Base-by-base conservation (phyloP, 345 rosid genomes). In the Jatropha curcas region DNA sequence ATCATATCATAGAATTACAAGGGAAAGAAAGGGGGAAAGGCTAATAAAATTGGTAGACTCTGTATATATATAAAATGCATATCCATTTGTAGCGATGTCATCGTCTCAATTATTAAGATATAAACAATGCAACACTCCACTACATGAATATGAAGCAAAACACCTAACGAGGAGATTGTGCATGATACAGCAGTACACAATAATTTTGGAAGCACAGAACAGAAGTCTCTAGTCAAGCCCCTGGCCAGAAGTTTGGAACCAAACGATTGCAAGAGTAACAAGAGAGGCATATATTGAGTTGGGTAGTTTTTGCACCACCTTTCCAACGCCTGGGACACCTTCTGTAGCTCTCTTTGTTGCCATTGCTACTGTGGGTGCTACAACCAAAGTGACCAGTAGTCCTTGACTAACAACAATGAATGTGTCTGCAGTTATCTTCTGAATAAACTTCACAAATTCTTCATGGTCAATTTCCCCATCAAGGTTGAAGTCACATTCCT, bases 311-410 rank as follows among this genome's bases (percentile, higher is more conserved):
- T 87, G 94, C 76, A 93, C 94, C 51, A 90, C 90, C 72, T 87
- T 90, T 1, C 98, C 98, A 20, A 93, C 86, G 5, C 88, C 90
- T 0, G 97, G 98, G 39, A 93, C 92, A 37, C 94, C 98, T 74
- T 93, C 98, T 0, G 98, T 93, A 6, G 92, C 91, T 67, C 43
- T 87, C 84, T 93, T 93, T 25, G 96, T 90, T 2, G 97, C 96
- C 80, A 90, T 75, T 61, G 97, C 98, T 19, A 93, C 88, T 7
- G 98, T 88, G 0, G 98, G 98, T 60, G 98, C 97, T 39, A 88
- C 97, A n/a, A 87, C 76, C 84, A 93, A 73, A 33, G 97, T 79
- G 50, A 93, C 52, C 51, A 93, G 79, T 81, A 93, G 77, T 80
- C 98, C 98, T 60, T 87, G 97, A 74, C 97, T 91, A 48, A 91